Base-by-base conservation (phyloP, 768 basidiomycete genomes). In the Cystoderma amianthinum region DNA sequence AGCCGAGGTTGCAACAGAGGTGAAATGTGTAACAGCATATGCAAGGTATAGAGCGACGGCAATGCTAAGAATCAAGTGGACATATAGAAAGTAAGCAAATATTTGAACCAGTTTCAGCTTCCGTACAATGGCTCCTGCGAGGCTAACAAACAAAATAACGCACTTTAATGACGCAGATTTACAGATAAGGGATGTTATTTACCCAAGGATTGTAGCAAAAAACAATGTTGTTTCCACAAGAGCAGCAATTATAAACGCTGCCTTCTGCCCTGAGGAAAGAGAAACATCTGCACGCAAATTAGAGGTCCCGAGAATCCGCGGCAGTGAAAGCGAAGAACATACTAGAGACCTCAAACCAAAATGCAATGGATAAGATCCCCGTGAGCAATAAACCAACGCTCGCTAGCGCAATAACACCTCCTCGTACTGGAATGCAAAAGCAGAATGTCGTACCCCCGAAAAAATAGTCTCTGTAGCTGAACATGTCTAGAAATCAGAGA, bases 261-360 rank as follows among this genome's bases (percentile, higher is more conserved):
- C 58, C 54, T 62, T 44, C 48, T 62, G 54, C 38, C 50, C 44
- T 53, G 54, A 41, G 45, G 56, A 55, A 56, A 69, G 25, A 7
- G 18, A 60, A 41, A 59, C 62, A 34, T 42, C 56, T 43, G 62
- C 61, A 28, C 60, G 70, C 64, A 30, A 42, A 19, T 33, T 33
- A 33, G 38, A 19, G 38, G n/a, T 32, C 11, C 32, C 15, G 19
- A 25, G 40, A 19, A 36, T n/a, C 19, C 3, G 28, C 41, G 10
- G n/a, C 23, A 17, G 24, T 5, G 32, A 43, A 13, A 43, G 12
- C 21, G n/a, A 32, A 5, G 23, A 6, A 67, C 80, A 44, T 44
- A 82, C 82, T 68, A 17, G 63, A 64, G 13, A 82, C 57, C 53
- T 82, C 76, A 54, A 76, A 80, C 82, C 80, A 85, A 18, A 80